Conservation (phyloP, 2,329 filamentous ascomycete species). For the Verticillium tricorpus region DNA sequence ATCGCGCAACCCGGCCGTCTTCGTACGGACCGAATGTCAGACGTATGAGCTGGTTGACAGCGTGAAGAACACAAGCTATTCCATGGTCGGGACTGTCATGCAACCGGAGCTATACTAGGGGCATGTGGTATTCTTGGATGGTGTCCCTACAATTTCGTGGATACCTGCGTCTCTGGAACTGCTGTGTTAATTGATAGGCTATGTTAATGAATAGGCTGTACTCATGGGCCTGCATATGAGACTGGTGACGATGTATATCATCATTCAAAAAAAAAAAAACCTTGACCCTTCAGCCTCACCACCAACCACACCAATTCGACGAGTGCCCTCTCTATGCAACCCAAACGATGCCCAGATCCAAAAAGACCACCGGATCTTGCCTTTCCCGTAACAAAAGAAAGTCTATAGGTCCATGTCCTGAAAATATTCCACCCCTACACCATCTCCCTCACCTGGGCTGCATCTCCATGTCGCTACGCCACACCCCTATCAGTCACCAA, state of each 20-base stretch:
- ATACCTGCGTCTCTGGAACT: too few relatives aligned
- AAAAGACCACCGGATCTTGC: background rate
- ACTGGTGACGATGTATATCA: background rate
- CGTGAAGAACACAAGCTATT: background rate
- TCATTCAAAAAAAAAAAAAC: background rate
- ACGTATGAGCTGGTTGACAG: background rate
- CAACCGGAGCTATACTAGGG: background rate
- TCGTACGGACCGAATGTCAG: background rate
- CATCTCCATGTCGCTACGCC: background rate
- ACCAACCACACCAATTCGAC: too few relatives aligned
- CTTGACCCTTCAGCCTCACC: background rate
- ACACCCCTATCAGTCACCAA: constrained; percentile 1
- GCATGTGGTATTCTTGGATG: too few relatives aligned
- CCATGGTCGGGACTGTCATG: background rate
- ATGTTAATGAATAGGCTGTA: too few relatives aligned
- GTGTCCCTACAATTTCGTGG: too few relatives aligned
- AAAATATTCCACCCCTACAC: background rate
- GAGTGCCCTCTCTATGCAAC: background rate
- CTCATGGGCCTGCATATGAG: background rate
- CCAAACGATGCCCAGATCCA: background rate
- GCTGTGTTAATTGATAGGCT: too few relatives aligned
- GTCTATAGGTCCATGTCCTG: background rate
- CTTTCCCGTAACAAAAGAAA: background rate
- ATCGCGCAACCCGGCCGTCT: background rate
- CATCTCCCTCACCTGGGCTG: background rate